Evolutionary conservation across 768 basidiomycete genomes (phyloP).

Genomic region (Auriculariales sp.): DNA sequence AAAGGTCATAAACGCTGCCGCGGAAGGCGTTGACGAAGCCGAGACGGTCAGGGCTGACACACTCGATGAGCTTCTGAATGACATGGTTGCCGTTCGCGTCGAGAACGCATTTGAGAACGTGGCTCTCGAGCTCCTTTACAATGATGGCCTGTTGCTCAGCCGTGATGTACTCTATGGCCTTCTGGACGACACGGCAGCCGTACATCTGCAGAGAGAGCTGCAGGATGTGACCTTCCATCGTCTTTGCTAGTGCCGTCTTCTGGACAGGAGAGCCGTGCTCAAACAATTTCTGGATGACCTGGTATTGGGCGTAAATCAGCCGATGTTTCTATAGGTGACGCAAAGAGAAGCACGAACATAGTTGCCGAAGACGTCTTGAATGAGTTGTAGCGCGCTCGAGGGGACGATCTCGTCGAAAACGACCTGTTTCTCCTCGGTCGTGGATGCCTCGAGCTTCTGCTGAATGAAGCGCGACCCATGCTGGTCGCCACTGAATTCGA

Average conservation of each 20-base stretch:
- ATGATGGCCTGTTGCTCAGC: conserved; percentile 66
- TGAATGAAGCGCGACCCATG: conserved; percentile 99
- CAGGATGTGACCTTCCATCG: conserved; percentile 68
- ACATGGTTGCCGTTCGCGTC: conserved; percentile 93
- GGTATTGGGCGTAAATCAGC: conserved; percentile 2
- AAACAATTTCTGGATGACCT: conserved; percentile 91
- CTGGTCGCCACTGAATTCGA: conserved; percentile 89
- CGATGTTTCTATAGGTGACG: conserved; percentile 1
- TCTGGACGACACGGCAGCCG: conserved; percentile 91
- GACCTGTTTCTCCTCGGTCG: conserved; percentile 61
- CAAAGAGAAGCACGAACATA: conserved; percentile 40
- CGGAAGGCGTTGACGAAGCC: conserved; percentile 62
- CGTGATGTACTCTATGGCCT: conserved; percentile 73
- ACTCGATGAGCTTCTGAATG: conserved; percentile 78
- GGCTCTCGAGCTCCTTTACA: conserved; percentile 63
- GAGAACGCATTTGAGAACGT: conserved; percentile 74
- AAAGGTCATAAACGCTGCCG: conserved; percentile 64
- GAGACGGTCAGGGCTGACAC: conserved; percentile 61
- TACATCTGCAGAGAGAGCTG: conserved; percentile 81
- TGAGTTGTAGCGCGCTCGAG: conserved; percentile 53
- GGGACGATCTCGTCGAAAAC: conserved; percentile 86
- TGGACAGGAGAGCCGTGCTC: conserved; percentile 73
- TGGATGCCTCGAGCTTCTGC: conserved; percentile 62
- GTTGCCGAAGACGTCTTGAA: conserved; percentile 92
- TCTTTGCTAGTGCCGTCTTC: conserved; percentile 47